Evolutionary conservation across 108 stramenopile genomes (phyloP).

Genomic region (Nannochloropsis salina): DNA sequence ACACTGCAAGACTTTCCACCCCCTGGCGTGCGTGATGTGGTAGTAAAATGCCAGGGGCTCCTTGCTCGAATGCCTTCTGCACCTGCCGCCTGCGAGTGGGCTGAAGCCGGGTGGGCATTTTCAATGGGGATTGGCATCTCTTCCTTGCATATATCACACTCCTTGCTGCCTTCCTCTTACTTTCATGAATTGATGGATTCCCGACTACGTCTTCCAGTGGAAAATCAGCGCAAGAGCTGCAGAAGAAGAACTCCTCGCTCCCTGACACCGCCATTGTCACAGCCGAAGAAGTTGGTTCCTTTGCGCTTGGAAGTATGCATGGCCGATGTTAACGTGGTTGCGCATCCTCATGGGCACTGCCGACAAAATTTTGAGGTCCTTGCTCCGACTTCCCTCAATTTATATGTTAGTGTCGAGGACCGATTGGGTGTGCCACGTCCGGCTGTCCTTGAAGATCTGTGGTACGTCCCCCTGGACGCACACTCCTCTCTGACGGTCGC

Average conservation of each 20-base stretch:
- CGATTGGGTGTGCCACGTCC: background rate
- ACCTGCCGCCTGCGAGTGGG: background rate
- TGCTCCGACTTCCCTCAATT: background rate
- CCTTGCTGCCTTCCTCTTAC: background rate
- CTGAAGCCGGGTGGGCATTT: background rate
- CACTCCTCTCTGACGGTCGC: background rate
- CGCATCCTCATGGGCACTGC: background rate
- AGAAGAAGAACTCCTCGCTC: too few relatives aligned
- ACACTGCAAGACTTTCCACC: background rate
- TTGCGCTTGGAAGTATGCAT: background rate
- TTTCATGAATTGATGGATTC: background rate
- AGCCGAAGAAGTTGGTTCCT: background rate
- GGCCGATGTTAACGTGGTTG: background rate
- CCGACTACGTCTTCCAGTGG: background rate
- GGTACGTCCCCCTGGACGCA: background rate
- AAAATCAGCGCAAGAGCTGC: too few relatives aligned
- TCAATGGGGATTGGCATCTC: background rate
- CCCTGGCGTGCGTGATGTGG: background rate
- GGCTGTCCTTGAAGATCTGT: background rate
- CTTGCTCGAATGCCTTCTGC: background rate
- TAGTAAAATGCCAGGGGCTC: background rate
- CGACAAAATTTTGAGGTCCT: background rate
- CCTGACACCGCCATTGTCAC: too few relatives aligned
- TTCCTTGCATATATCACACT: background rate
- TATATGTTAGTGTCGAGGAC: background rate